Percentiles rank a stretch among this genome's conserved stretches.
phyloP scores from a whole-genome alignment of 257 asterid species.

The Salvia rosmarinus region DNA sequence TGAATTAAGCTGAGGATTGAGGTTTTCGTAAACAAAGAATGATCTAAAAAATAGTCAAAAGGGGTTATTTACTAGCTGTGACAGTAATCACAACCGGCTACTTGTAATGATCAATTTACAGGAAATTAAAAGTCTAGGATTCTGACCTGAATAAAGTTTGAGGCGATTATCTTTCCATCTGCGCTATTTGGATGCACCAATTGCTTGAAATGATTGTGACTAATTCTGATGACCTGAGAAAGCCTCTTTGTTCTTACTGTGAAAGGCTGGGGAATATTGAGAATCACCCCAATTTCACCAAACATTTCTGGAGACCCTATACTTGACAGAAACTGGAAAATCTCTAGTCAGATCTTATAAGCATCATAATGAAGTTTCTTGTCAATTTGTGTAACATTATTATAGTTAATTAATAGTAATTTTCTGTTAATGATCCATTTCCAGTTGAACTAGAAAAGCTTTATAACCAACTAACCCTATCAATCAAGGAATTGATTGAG shows the following conservation, averaged over 20 bases:
- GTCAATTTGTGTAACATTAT: not conserved
- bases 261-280: constrained; percentile 86
- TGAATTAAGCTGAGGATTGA: not conserved
- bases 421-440: constrained; percentile 3
- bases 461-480: constrained; percentile 6
- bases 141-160: constrained; percentile 82
- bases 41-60: not conserved
- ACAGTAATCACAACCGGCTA: constrained; percentile 11
- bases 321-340: constrained; percentile 66
- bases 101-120: constrained; percentile 16
- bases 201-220: constrained; percentile 94
- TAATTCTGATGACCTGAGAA: constrained; percentile 85
- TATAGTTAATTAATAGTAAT: not conserved
- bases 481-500: no score
- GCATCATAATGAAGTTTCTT: not conserved
- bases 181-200: constrained; percentile 62
- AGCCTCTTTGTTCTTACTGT: constrained; percentile 90
- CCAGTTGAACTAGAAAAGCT: not conserved
- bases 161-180: constrained; percentile 66
- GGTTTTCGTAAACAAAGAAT: not conserved
- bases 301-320: constrained; percentile 64
- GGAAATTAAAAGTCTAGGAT: constrained; percentile 18
- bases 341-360: constrained; percentile 24
- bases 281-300: constrained; percentile 90
- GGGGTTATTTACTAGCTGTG: constrained; percentile 13